These are phyloP conservation scores for Lagerstroemia speciosa DNA, from an alignment of 345 rosid genomes.

Conservation along the genomic window DNA sequence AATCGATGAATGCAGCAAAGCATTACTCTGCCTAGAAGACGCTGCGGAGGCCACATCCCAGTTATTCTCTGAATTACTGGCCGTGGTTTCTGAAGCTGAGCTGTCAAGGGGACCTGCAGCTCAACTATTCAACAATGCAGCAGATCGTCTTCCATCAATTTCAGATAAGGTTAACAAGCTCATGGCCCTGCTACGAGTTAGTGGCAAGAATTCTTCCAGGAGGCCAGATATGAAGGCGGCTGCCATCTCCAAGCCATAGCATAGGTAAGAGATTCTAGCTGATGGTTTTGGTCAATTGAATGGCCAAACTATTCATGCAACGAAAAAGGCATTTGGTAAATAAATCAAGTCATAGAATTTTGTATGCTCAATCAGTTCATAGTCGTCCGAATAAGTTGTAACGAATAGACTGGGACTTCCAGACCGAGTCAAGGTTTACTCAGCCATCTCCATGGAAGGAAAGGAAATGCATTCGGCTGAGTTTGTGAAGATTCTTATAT, in stretches of 20 bases:
- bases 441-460: not conserved
- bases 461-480: not conserved
- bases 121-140: conserved; percentile 34
- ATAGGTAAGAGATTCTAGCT: not conserved
- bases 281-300: not conserved
- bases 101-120: conserved; percentile 22
- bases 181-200: conserved; percentile 19
- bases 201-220: conserved; percentile 8
- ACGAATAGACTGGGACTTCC: not conserved
- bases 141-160: conserved; percentile 38
- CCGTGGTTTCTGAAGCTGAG: conserved; percentile 26
- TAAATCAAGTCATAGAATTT: not conserved
- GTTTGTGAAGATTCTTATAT: not conserved
- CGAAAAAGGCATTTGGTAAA: not conserved
- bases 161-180: conserved; percentile 34
- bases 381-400: not conserved
- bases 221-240: not conserved
- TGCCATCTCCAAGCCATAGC: not conserved
- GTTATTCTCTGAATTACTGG: conserved; percentile 30
- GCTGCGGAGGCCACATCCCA: conserved; percentile 33
- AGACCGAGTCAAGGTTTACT: not conserved
- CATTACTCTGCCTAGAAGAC: conserved; percentile 31
- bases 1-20: conserved; percentile 41
- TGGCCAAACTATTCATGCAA: not conserved
- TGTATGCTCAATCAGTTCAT: not conserved